A percentile compares a stretch with the other conserved stretches of the same genome.
Evolutionary conservation across 164 flowering plant genomes (phyloP).

Genomic region (Warburgia ugandensis): DNA sequence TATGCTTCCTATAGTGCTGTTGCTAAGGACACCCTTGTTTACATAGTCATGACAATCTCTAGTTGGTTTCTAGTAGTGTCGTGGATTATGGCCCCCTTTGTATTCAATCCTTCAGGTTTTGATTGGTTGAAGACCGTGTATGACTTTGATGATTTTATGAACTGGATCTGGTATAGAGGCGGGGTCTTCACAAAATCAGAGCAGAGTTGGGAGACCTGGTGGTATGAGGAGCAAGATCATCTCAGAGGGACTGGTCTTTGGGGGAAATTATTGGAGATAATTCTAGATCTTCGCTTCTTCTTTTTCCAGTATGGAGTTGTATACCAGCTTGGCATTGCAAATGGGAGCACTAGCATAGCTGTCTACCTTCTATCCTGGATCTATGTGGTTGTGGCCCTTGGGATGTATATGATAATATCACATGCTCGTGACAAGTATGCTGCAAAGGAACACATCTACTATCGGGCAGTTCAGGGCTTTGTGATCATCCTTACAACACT

Average conservation of each 20-base stretch:
- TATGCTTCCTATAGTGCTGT: constrained; percentile 68
- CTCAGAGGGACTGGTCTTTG: constrained; percentile 78
- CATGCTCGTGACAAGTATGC: constrained; percentile 71
- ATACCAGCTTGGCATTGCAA: constrained; percentile 58
- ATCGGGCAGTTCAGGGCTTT: constrained; percentile 60
- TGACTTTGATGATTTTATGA: constrained; percentile 82
- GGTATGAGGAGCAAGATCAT: constrained; percentile 94
- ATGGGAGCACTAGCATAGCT: constrained; percentile 42
- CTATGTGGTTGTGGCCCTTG: constrained; percentile 51
- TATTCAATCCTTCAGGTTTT: constrained; percentile 96
- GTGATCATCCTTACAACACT: constrained; percentile 42
- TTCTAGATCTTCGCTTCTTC: constrained; percentile 88
- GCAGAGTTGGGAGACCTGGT: constrained; percentile 96
- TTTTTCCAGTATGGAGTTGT: constrained; percentile 91
- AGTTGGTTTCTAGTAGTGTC: constrained; percentile 91
- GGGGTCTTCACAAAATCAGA: constrained; percentile 69
- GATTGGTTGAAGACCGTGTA: constrained; percentile 96
- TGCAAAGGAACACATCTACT: constrained; percentile 68
- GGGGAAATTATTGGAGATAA: constrained; percentile 84
- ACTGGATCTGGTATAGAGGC: constrained; percentile 75
- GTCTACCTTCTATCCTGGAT: constrained; percentile 88
- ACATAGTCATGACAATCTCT: constrained; percentile 67
- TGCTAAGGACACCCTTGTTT: constrained; percentile 50
- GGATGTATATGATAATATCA: constrained; percentile 38
- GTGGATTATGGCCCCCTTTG: constrained; percentile 86